Evolutionary conservation across 1,139 yeast genomes (phyloP).

Genomic region (Lodderomyces metapsilosis): DNA sequence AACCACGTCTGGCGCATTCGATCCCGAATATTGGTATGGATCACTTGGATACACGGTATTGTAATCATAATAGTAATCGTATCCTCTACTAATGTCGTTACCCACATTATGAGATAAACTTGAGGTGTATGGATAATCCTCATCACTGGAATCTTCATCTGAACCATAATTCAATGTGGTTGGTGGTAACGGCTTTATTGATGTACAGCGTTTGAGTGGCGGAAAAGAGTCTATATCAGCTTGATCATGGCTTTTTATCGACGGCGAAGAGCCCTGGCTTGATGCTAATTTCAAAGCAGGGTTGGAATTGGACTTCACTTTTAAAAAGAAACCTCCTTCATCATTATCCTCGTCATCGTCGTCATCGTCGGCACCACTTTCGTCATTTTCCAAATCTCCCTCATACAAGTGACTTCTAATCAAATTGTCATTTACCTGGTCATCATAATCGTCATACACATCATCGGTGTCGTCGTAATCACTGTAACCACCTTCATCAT

Average conservation of each 20-base stretch:
- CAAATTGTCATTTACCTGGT: slow-evolving; percentile 87
- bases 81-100: slow-evolving; percentile 64
- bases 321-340: slow-evolving; percentile 69
- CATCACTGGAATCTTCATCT: slow-evolving; percentile 66
- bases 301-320: slow-evolving; percentile 48
- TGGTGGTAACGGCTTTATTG: slow-evolving; percentile 77
- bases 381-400: slow-evolving; percentile 32
- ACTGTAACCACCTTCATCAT: slow-evolving; percentile 30
- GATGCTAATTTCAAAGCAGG: slow-evolving; percentile 14
- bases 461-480: slow-evolving; percentile 21
- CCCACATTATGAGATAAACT: slow-evolving; percentile 76
- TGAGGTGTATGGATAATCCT: slow-evolving; percentile 51
- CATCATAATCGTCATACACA: slow-evolving; percentile 34
- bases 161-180: slow-evolving; percentile 78
- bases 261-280: slow-evolving; percentile 7
- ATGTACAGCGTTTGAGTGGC: slow-evolving; percentile 36
- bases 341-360: slow-evolving; percentile 55
- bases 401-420: slow-evolving; percentile 49
- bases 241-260: slow-evolving; percentile 22
- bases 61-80: slow-evolving; percentile 83
- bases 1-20: slow-evolving; percentile 37
- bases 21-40: slow-evolving; percentile 27
- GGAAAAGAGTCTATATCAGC: slow-evolving; percentile 22
- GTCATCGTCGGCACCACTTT: slow-evolving; percentile 27
- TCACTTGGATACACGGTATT: slow-evolving; percentile 74